These are phyloP conservation scores for Hyphopichia wangnamkhiaoensis DNA, from an alignment of 1,139 yeast genomes.

Conservation along the genomic window DNA sequence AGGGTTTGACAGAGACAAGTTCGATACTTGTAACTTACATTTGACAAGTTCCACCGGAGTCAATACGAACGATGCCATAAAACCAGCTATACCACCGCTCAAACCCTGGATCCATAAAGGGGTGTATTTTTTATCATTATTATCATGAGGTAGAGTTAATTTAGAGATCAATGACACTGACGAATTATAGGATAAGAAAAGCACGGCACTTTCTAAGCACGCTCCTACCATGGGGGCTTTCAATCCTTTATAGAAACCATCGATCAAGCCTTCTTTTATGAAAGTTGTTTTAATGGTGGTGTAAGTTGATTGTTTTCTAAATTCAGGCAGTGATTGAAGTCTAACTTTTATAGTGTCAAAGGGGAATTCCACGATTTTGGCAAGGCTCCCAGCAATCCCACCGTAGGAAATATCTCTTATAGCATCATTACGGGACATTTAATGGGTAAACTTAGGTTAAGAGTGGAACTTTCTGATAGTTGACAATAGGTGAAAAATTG, in stretches of 20 bases:
- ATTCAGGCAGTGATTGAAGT: constrained; percentile 61
- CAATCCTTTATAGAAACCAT: constrained; percentile 60
- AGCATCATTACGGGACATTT: constrained; percentile 18
- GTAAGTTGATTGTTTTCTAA: constrained; percentile 49
- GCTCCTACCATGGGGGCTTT: constrained; percentile 86
- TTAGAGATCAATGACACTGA: constrained; percentile 4
- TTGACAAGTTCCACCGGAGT: constrained; percentile 90
- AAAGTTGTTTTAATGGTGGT: constrained; percentile 65
- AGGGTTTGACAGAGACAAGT: constrained; percentile 22
- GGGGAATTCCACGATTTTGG: constrained; percentile 86
- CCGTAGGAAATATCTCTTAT: constrained; percentile 45
- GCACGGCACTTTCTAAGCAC: constrained; percentile 76
- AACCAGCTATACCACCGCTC: constrained; percentile 83
- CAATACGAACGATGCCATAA: constrained; percentile 76
- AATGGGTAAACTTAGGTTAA: background rate
- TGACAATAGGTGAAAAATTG: background rate
- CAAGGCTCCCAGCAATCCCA: constrained; percentile 73
- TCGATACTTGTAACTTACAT: constrained; percentile 83
- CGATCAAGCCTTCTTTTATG: constrained; percentile 61
- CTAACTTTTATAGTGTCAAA: constrained; percentile 92
- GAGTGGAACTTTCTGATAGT: background rate
- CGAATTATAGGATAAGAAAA: constrained; percentile 61
- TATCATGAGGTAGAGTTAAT: constrained; percentile 9
- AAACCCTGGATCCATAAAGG: constrained; percentile 43
- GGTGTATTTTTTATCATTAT: constrained; percentile 14